Conservation (phyloP, 257 asterid species). For the Lantana camara region DNA sequence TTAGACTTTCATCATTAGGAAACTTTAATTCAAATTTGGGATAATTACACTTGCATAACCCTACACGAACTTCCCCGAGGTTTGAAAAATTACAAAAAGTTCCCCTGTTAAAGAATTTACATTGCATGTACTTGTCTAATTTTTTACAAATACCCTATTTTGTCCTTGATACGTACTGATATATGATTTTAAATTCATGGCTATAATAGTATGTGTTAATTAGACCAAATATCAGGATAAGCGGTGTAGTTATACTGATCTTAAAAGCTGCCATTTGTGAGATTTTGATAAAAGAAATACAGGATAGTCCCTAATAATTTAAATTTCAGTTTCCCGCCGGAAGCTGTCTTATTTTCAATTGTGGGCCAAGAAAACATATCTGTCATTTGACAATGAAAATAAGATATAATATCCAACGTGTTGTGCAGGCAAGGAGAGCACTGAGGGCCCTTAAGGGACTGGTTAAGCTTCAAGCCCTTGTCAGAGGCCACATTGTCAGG, state of each 20-base stretch:
- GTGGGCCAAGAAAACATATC: neutral
- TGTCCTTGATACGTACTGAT: no score
- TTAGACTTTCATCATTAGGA: neutral
- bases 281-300: neutral
- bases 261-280: neutral
- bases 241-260: no score
- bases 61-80: no score
- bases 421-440: conserved; percentile 85
- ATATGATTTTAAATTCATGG: no score
- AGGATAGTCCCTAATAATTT: neutral
- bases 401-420: neutral
- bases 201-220: no score
- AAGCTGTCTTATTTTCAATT: neutral
- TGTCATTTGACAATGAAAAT: neutral
- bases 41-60: no score
- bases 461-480: conserved; percentile 94
- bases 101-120: no score
- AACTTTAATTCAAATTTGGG: neutral
- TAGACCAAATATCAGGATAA: no score
- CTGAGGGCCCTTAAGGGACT: conserved; percentile 86
- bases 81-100: no score
- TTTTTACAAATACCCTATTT: no score
- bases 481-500: conserved; percentile 88
- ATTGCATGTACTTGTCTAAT: no score
- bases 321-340: neutral